Conservation (phyloP, 2,329 filamentous ascomycete species). For the Pseudovirgaria hyperparasitica region DNA sequence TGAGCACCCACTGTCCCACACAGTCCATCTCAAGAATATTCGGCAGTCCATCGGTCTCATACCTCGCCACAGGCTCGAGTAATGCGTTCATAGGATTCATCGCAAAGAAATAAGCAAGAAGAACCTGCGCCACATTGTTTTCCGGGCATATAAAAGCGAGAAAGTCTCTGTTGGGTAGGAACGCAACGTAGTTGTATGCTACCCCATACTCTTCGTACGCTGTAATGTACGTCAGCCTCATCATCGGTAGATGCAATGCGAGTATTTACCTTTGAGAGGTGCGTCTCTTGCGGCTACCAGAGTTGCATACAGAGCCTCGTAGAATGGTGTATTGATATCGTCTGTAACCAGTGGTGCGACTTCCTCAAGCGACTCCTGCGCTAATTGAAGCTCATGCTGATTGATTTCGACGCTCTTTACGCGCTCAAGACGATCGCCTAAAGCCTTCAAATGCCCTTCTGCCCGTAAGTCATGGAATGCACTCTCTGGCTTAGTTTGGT, state of each 20-base stretch:
- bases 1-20: no score
- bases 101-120: constrained; percentile 36
- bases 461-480: constrained; percentile 20
- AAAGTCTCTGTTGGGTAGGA: constrained; percentile 30
- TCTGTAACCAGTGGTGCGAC: constrained; percentile 16
- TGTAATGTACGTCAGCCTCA: no score
- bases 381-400: constrained; percentile 17
- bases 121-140: constrained; percentile 29
- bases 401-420: constrained; percentile 11
- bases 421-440: constrained; percentile 15
- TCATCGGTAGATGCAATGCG: neutral
- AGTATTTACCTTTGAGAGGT: constrained; percentile 13
- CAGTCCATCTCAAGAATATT: no score
- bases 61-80: no score
- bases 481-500: constrained; percentile 13
- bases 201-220: neutral
- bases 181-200: constrained; percentile 30
- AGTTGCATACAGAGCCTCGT: constrained; percentile 12
- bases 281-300: constrained; percentile 16
- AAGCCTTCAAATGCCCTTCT: constrained; percentile 19
- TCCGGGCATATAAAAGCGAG: constrained; percentile 29
- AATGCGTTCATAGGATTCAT: constrained; percentile 33
- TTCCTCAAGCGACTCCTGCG: constrained; percentile 14
- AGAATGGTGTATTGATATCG: constrained; percentile 16
- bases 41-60: no score